phyloP scores from a whole-genome alignment of 2,329 filamentous ascomycete genomes.

The Cladosporium phlei region DNA sequence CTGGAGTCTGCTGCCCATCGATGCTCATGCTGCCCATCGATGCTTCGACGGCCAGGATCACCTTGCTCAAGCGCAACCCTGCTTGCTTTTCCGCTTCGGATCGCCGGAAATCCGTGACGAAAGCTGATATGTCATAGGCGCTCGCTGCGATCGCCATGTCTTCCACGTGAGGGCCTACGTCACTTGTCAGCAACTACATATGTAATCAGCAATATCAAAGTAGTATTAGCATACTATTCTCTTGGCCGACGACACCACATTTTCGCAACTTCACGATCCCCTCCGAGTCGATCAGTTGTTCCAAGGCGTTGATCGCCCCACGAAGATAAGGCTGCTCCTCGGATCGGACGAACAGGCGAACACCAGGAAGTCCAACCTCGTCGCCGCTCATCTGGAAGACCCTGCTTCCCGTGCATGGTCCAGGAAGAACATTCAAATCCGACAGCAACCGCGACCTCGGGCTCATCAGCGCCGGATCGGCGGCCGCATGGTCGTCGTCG shows the following conservation, averaged over 20 bases:
- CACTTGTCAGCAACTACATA: constrained; percentile 1
- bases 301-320: constrained; percentile 5
- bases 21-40: too few relatives aligned
- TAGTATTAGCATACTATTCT: neutral
- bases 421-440: neutral
- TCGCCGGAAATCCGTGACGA: neutral
- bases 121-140: neutral
- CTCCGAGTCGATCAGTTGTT: neutral
- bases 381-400: neutral
- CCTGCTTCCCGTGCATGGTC: neutral
- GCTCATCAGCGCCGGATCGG: neutral
- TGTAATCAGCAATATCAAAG: too few relatives aligned
- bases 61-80: neutral
- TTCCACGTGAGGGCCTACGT: constrained; percentile 17
- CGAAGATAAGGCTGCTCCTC: constrained; percentile 7
- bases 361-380: neutral
- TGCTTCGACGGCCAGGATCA: neutral
- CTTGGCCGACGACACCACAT: neutral
- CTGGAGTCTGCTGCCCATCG: neutral
- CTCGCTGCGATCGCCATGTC: constrained; percentile 29
- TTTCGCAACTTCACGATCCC: constrained; percentile 2
- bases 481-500: neutral
- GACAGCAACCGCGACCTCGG: neutral
- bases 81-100: neutral
- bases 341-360: constrained; percentile 1